Conservation (phyloP, 2,329 filamentous ascomycete genomes). For the Xylariomycetidae sp. region DNA sequence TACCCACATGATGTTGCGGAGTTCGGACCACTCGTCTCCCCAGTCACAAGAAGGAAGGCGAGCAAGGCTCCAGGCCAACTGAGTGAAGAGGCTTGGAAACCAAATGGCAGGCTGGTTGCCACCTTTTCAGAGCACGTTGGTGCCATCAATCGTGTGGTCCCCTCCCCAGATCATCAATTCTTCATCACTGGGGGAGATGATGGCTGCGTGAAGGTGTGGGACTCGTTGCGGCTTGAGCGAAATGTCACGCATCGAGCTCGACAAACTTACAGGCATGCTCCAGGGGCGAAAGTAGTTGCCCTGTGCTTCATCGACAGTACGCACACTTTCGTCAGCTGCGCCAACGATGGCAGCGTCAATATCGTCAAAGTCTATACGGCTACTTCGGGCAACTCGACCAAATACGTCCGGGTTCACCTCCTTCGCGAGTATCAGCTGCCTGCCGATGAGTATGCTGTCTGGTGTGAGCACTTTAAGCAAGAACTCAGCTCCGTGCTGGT, state of each 20-base stretch:
- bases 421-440: constrained; percentile 79
- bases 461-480: constrained; percentile 86
- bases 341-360: constrained; percentile 83
- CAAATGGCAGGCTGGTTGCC: constrained; percentile 77
- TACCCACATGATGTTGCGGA: constrained; percentile 61
- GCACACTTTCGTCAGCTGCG: constrained; percentile 88
- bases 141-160: constrained; percentile 73
- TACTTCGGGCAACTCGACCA: constrained; percentile 45
- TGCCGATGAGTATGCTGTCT: constrained; percentile 71
- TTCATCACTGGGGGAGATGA: constrained; percentile 94
- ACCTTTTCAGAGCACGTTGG: constrained; percentile 85
- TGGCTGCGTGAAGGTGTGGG: constrained; percentile 88
- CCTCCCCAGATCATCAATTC: constrained; percentile 87
- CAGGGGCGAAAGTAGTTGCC: constrained; percentile 69
- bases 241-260: constrained; percentile 85
- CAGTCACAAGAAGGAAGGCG: constrained; percentile 53
- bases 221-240: constrained; percentile 81
- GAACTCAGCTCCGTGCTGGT: constrained; percentile 79
- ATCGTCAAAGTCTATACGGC: constrained; percentile 73
- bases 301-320: constrained; percentile 91
- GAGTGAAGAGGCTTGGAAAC: constrained; percentile 68
- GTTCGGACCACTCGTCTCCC: constrained; percentile 77
- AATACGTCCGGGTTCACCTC: constrained; percentile 73
- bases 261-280: constrained; percentile 74
- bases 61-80: constrained; percentile 46